Base-by-base conservation (phyloP, 2,329 filamentous ascomycete genomes). In the Diaporthe ilicicola region DNA sequence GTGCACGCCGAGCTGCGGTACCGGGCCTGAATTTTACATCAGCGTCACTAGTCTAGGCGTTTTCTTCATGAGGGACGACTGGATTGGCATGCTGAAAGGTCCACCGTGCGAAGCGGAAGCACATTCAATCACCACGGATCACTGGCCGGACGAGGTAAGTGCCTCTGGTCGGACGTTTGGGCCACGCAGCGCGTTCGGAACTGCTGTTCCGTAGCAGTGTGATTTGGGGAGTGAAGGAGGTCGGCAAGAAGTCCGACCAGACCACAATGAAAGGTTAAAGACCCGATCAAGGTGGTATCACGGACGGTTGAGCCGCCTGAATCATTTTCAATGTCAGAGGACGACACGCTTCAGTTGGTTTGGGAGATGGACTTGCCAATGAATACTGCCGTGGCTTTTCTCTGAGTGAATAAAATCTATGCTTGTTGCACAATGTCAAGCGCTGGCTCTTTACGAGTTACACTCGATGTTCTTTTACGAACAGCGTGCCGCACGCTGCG, bases 241-340 rank as follows among this genome's bases (percentile, higher is more conserved):
- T n/a, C 42, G 59, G 27, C 3, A 27, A 62, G 27, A 62, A 62
- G 27, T 12, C 42, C 59, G 42, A 13, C 48, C 59, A 62, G 59
- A 48, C 59, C 59, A 48, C 27, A 62, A 4, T 48, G 56, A 27
- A 48, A 62, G 42, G 42, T 62, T 34, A 62, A 34, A n/a, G 19
- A 22, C 13, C 10, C 12, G 10, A 9, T 3, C 29, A 17, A 22
- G 1, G 27, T 24, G 27, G 48, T 24, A 37, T 6, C 27, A 34
- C 24, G 17, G 29, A 42, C 56, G 22, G 3, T 19, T 29, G 19
- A 39, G 10, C 39, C 27, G 15, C 6, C 6, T 42, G 54, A 27
- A 34, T 17, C 24, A n/a, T 27, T 22, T 15, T 19, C 22, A 12
- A 7, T 39, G 5, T 42, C 8, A 59, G 17, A 37, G 7, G 22